These are phyloP conservation scores for Xylaria sp. DNA, from an alignment of 2,329 filamentous ascomycete species.

Conservation along the genomic window DNA sequence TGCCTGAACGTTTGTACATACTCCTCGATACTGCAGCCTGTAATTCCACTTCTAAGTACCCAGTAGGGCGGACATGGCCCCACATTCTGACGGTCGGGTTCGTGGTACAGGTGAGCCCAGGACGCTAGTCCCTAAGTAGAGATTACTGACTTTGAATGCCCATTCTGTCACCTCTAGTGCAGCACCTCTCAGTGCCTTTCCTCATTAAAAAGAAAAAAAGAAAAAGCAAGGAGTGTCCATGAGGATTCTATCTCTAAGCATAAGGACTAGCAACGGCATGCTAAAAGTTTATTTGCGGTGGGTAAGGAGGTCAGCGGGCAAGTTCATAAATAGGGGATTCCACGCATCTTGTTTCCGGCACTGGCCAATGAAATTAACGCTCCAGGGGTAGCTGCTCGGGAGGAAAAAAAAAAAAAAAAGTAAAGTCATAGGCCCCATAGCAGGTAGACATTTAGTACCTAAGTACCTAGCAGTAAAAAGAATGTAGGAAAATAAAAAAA, in stretches of 20 bases:
- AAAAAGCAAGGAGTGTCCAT: too few species aligned
- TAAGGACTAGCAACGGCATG: too few species aligned
- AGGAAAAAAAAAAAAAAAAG: slow-evolving; percentile 9
- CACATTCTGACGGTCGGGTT: slow-evolving; percentile 5
- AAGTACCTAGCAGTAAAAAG: slow-evolving; percentile 16
- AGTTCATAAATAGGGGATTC: not conserved
- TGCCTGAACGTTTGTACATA: not conserved
- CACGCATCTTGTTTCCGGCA: not conserved
- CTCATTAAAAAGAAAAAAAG: not conserved
- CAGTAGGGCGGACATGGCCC: not conserved
- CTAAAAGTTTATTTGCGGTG: not conserved
- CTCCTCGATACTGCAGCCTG: not conserved
- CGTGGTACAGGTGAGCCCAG: not conserved
- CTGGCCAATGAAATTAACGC: not conserved
- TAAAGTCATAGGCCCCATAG: not conserved
- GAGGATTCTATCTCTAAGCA: not conserved
- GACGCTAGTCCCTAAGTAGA: slow-evolving; percentile 17
- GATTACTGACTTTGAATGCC: not conserved
- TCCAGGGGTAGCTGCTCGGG: not conserved
- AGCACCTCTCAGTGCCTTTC: not conserved
- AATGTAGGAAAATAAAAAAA: slow-evolving; percentile 13
- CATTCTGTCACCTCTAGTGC: not conserved
- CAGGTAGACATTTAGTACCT: not conserved
- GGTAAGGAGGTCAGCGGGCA: not conserved
- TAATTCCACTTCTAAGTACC: not conserved